Conservation (phyloP, 371 early-diverging fungal species). For the Umbelopsis sp. region DNA sequence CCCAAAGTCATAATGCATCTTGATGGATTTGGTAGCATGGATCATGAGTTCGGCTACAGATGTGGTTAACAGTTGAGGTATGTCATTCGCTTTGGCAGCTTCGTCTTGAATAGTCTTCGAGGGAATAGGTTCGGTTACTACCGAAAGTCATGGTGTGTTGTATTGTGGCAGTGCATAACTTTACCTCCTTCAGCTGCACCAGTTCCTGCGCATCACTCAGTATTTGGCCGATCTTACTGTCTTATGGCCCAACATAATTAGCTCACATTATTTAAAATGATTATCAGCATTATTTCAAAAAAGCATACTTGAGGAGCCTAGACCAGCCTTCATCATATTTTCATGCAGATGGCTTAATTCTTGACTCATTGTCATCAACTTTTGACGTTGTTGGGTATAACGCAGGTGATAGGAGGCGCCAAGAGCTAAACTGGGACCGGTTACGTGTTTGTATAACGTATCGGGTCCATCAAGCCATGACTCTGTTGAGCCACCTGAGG, state of each 20-base stretch:
- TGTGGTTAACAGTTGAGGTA: too few relatives aligned
- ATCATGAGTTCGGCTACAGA: too few relatives aligned
- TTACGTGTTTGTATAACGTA: neutral
- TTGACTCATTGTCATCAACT: neutral
- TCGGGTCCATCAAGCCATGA: neutral
- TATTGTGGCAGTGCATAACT: neutral
- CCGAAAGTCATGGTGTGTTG: neutral
- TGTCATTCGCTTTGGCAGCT: too few relatives aligned
- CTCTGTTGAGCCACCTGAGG: neutral
- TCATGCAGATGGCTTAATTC: slow-evolving; percentile 5
- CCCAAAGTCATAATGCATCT: too few relatives aligned
- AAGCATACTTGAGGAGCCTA: neutral
- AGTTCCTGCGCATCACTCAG: neutral
- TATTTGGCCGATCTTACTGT: neutral
- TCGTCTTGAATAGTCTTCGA: too few relatives aligned
- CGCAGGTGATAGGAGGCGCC: neutral
- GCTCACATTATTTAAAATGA: neutral
- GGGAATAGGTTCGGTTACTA: too few relatives aligned
- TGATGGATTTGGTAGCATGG: too few relatives aligned
- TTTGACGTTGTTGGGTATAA: slow-evolving; percentile 1
- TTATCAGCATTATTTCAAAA: neutral
- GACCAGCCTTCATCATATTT: neutral
- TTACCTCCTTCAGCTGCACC: neutral
- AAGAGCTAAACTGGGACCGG: neutral
- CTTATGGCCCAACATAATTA: too few relatives aligned